Evolutionary conservation across 106 monocot species (phyloP).

Genomic region (Dioscorea alata): DNA sequence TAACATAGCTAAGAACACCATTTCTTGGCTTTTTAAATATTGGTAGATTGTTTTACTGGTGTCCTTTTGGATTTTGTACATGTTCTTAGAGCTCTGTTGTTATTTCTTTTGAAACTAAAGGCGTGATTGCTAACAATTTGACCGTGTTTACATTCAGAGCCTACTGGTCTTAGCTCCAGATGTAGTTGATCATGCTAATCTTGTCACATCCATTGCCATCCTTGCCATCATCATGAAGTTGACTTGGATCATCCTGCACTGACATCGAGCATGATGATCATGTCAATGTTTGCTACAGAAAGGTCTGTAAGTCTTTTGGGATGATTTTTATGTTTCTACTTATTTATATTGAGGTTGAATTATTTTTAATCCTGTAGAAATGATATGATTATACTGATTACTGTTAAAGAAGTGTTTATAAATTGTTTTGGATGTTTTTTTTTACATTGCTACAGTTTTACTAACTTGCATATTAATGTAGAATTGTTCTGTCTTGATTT

Average conservation of each 20-base stretch:
- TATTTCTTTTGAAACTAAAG: background rate
- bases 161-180: slow-evolving; percentile 49
- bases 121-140: slow-evolving; percentile 6
- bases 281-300: slow-evolving; percentile 91
- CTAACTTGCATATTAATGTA: background rate
- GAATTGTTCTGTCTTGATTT: background rate
- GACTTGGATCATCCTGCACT: slow-evolving; percentile 89
- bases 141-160: slow-evolving; percentile 53
- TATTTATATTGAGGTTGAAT: background rate
- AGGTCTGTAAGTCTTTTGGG: slow-evolving; percentile 50
- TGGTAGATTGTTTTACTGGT: background rate
- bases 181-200: slow-evolving; percentile 28
- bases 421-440: background rate
- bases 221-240: slow-evolving; percentile 82
- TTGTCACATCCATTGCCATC: slow-evolving; percentile 43
- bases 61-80: background rate
- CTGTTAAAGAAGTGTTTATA: background rate
- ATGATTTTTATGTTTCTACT: background rate
- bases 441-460: background rate
- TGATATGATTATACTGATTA: background rate
- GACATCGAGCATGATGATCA: slow-evolving; percentile 73
- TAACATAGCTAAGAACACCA: background rate
- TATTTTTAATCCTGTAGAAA: no score
- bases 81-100: background rate
- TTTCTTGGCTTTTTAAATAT: no score